Base-by-base conservation (phyloP, 176 grass and related monocot species). In the Puccinellia tenuiflora region DNA sequence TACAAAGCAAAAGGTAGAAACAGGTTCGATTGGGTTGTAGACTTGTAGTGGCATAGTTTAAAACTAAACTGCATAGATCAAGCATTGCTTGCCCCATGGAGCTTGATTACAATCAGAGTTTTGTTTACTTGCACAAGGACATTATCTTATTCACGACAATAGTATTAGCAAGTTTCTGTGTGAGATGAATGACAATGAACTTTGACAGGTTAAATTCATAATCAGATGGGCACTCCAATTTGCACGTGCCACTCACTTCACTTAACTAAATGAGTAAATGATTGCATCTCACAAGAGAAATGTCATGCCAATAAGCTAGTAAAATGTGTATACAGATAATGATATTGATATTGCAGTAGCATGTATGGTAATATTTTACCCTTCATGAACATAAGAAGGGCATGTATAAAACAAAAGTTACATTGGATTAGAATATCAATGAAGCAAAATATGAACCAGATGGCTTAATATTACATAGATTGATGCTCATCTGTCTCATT, bases 161-260 rank as follows among this genome's bases (percentile, higher is more conserved):
- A 25, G 13, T 73, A 16, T 29, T 10, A 61, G 78, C 28, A 86
- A 60, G 28, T 26, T 59, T 38, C 37, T 40, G 9, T 18, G 20
- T 64, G 15, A 31, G 22, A 54, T 45, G 56, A 72, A 71, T 63
- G 67, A 3, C 24, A 9, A 28, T 22, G 39, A 26, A 53, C 14
- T 68, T 60, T 37, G 42, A 86, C 53, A 63, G 38, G 53, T 40
- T 29, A 79, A 72, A 79, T 60, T 50, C 15, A 68, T 42, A 68
- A 51, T 21, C 6, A 68, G 20, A 18, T 52, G 79, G 18, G 46
- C 45, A 10, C 8, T 71, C 2, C 50, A 18, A 8, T 79, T 79
- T 50, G n/a, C 31, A 60, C 3, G 15, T 50, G 29, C 17, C 46
- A 67, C 7, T 68, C 74, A 78, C 45, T 70, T 51, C 15, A 40